Base-by-base conservation (phyloP, 768 basidiomycete genomes). In the Tylopilus cervinicoccineus region DNA sequence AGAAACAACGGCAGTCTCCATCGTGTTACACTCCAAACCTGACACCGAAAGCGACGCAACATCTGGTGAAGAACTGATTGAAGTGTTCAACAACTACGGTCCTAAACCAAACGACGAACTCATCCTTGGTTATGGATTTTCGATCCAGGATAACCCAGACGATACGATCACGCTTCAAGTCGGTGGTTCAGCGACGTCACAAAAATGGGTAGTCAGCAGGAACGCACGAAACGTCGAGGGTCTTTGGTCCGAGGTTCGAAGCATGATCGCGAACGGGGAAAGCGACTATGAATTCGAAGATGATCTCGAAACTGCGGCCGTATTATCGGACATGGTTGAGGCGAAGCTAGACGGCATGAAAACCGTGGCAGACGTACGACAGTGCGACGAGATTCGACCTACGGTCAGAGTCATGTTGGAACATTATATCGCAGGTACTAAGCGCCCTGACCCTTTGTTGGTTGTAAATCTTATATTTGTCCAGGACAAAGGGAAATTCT, bases 91-190 rank as follows among this genome's bases (percentile, higher is more conserved):
- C 70, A 95, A 95, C 63, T 96, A 96, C 64, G 94, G 93, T 0
- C 79, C 84, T 0, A 96, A 96, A 63, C 82, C 91, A 0, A 94
- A 95, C 64, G 77, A 89, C 23, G 90, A 94, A 66, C 77, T 97
- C 37, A 80, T 97, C 38, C 76, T 97, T 5, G 92, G 89, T 6
- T 97, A 96, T 60, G 94, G 95, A 1, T 98, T 97, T 68, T 80
- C 88, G 0, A 63, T 94, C 4, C 70, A 77, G 2, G 53, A 80
- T 24, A 96, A 96, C 54, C 86, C 86, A 0, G 89, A 93, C 59
- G 94, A 96, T 60, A 88, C 86, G 1, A 86, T 94, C 56, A 73
- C 87, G 1, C 77, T 96, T 28, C 84, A 84, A 52, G 70, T 95
- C 33, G 86, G 86, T 1, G 83, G 86, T 1, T 46, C 58, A 1